Conservation (phyloP, 2,329 filamentous ascomycete species). For the Hypoxylon sp. region DNA sequence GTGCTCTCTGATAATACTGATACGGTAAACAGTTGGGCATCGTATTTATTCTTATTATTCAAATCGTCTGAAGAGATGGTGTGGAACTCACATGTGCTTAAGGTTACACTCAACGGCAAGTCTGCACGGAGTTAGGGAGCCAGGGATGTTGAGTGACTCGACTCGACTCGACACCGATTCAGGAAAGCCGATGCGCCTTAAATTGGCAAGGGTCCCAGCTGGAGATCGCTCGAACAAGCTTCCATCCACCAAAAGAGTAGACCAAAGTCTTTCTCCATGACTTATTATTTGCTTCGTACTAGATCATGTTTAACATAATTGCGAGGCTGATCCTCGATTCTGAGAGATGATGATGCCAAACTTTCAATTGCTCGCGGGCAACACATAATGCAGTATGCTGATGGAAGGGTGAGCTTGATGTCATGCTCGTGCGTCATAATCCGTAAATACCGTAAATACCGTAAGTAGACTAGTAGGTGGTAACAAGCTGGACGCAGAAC, state of each 20-base stretch:
- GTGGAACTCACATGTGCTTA: conserved; percentile 41
- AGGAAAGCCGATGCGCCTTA: conserved; percentile 45
- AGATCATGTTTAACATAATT: conserved; percentile 7
- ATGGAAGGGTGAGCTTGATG: conserved; percentile 28
- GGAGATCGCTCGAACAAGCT: conserved; percentile 30
- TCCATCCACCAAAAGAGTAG: conserved; percentile 30
- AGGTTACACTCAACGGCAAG: conserved; percentile 44
- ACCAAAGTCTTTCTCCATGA: conserved; percentile 8
- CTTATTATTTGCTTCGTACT: conserved; percentile 13
- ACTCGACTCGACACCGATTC: conserved; percentile 39
- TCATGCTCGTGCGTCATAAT: conserved; percentile 39
- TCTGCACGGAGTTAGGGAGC: conserved; percentile 38
- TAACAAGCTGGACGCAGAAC: conserved; percentile 6
- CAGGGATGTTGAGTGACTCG: conserved; percentile 33
- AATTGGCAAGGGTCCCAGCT: conserved; percentile 27
- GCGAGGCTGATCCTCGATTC: conserved; percentile 15
- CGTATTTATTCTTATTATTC: conserved; percentile 37
- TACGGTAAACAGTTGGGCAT: conserved; percentile 35
- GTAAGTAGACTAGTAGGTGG: conserved; percentile 10
- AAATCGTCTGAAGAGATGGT: conserved; percentile 34
- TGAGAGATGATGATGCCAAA: conserved; percentile 28
- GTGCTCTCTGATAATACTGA: conserved; percentile 18
- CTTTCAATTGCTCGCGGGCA: conserved; percentile 1
- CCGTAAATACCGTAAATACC: conserved; percentile 11
- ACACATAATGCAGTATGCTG: conserved; percentile 4